Base-by-base conservation (phyloP, 2,329 filamentous ascomycete genomes). In the Eutypa lata region DNA sequence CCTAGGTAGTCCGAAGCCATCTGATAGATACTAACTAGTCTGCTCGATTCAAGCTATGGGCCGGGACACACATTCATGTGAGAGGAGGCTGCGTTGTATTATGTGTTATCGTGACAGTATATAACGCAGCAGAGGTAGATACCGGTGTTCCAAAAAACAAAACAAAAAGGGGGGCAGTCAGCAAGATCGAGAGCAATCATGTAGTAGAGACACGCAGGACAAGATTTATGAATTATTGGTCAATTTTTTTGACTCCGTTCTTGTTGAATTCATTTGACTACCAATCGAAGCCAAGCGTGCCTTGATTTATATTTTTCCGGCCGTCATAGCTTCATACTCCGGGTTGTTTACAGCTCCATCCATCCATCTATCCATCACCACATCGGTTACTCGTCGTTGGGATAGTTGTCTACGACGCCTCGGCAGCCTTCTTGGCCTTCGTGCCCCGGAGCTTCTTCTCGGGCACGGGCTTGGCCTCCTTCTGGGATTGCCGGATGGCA, bases 401-500 rank as follows among this genome's bases (percentile, higher is more conserved):
- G 16, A n/a, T 45, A 4, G n/a, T 52, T 62, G 72, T 72, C 62
- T 76, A 73, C 68, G 75, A 73, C 63, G 57, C 49, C 50, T 74
- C 76, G 50, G 79, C 81, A 61, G 86, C 87, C 81, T 89, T 87
- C 78, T 82, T 82, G 68, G 89, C 90, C 82, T 91, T 90, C 64
- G 80, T 80, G 66, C 92, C 91, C 70, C 91, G 84, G 66, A 81
- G 80, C 86, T 96, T 95, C 69, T 75, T 71, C 77, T 86, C 85
- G 66, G 84, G 84, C 60, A 78, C 76, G 57, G 87, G 81, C 87
- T 95, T 95, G 77, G 87, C 84, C 65, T 87, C 78, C 72, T 81
- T 82, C 84, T 95, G 89, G 66, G 88, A 86, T 69, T 81, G 80
- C 75, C 87, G 89, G 80, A 96, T 83, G 68, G 91, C 91, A 68